These are phyloP conservation scores for Solanum boliviense DNA, from an alignment of 257 asterid genomes.

Conservation along the genomic window DNA sequence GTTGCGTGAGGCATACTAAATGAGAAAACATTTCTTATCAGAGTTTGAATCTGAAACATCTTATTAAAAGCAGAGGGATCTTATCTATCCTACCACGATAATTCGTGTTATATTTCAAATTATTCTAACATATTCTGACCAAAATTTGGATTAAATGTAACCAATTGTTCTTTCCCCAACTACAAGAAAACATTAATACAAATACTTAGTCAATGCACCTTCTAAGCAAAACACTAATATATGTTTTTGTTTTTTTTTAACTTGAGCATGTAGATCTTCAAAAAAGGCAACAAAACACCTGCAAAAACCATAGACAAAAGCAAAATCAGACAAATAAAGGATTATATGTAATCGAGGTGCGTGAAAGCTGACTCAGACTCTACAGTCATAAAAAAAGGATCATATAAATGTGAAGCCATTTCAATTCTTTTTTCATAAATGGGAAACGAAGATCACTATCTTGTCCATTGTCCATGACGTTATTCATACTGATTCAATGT, in stretches of 20 bases:
- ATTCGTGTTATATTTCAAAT: not conserved
- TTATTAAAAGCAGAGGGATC: accelerated
- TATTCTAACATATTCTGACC: not conserved
- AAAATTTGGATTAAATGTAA: not conserved
- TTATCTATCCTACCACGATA: not conserved
- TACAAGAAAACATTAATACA: not conserved
- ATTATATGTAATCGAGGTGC: not conserved
- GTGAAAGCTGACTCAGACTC: not conserved
- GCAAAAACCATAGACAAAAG: conserved; percentile 4
- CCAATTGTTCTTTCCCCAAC: not conserved
- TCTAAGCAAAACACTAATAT: not conserved
- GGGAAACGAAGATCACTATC: not conserved
- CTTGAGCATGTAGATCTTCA: conserved; percentile 16
- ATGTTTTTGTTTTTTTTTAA: not conserved
- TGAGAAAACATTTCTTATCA: not conserved
- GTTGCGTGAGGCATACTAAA: not conserved
- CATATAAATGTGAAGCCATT: not conserved
- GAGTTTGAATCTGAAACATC: accelerated
- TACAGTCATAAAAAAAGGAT: not conserved
- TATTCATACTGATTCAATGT: not conserved
- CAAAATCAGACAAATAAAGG: not conserved
- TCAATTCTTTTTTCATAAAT: not conserved
- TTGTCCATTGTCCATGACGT: not conserved
- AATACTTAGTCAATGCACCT: not conserved
- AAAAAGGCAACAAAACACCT: conserved; percentile 54